A percentile compares a stretch with the other conserved stretches of the same genome.
These are phyloP conservation scores for Lachnellula occidentalis DNA, from an alignment of 2,329 filamentous ascomycete genomes.

Conservation along the genomic window DNA sequence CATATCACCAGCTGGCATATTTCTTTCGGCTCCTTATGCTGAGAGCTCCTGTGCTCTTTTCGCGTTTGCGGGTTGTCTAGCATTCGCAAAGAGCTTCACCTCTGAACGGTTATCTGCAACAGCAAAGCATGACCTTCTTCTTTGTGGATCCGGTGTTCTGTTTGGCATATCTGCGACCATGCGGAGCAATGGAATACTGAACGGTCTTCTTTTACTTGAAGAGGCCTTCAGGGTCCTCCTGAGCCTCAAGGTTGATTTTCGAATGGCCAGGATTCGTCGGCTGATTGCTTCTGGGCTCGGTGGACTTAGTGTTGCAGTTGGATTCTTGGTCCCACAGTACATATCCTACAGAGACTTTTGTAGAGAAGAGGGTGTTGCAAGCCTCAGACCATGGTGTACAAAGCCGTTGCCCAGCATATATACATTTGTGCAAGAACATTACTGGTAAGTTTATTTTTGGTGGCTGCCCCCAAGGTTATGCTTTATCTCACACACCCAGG, in stretches of 20 bases:
- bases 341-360: constrained; percentile 73
- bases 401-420: constrained; percentile 79
- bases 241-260: constrained; percentile 38
- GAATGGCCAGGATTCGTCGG: constrained; percentile 41
- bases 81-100: constrained; percentile 53
- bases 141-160: constrained; percentile 57
- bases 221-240: constrained; percentile 51
- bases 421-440: constrained; percentile 78
- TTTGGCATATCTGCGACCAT: constrained; percentile 71
- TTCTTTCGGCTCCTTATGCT: constrained; percentile 79
- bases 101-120: constrained; percentile 30
- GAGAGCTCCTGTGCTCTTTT: constrained; percentile 76
- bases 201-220: constrained; percentile 62
- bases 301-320: constrained; percentile 61
- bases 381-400: constrained; percentile 66
- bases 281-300: constrained; percentile 57
- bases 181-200: constrained; percentile 82
- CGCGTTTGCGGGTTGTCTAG: constrained; percentile 66
- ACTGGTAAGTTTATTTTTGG: constrained; percentile 62
- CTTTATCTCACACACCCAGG: constrained; percentile 45
- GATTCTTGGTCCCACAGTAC: constrained; percentile 66
- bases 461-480: background rate
- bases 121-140: constrained; percentile 37
- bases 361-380: constrained; percentile 25
- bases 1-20: constrained; percentile 80